Percentiles rank a stretch among this genome's conserved stretches.
Conservation (phyloP, 2,329 filamentous ascomycete species). For the Geosmithia putterillii region DNA sequence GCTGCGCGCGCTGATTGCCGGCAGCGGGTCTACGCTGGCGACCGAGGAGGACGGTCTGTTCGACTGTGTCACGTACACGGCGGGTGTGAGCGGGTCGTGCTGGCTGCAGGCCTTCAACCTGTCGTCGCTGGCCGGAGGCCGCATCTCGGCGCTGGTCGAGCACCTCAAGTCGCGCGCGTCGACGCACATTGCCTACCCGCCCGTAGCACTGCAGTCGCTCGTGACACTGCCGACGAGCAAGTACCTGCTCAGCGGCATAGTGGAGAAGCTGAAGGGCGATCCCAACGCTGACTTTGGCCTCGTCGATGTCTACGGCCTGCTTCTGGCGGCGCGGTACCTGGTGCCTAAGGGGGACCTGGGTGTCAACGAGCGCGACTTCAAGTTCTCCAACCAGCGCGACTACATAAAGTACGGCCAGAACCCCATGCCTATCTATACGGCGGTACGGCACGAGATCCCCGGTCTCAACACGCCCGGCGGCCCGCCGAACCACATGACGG, state of each 20-base stretch:
- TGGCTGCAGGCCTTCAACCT: conserved; percentile 88
- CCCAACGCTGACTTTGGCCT: conserved; percentile 64
- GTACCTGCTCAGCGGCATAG: conserved; percentile 71
- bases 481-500: background rate
- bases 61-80: conserved; percentile 89
- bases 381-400: conserved; percentile 74
- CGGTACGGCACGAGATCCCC: conserved; percentile 86
- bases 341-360: conserved; percentile 68
- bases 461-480: conserved; percentile 27
- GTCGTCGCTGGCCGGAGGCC: conserved; percentile 53
- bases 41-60: conserved; percentile 79
- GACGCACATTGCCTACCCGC: conserved; percentile 87
- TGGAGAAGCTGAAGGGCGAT: conserved; percentile 82
- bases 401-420: conserved; percentile 68
- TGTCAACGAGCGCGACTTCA: conserved; percentile 69
- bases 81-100: conserved; percentile 89
- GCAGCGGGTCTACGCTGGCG: conserved; percentile 76
- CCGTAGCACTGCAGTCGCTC: conserved; percentile 66
- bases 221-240: conserved; percentile 90
- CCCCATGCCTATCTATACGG: conserved; percentile 89
- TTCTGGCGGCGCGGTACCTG: conserved; percentile 73
- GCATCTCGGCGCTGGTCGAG: conserved; percentile 58
- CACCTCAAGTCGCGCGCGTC: conserved; percentile 79
- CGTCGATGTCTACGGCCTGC: conserved; percentile 83
- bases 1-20: conserved; percentile 77